A percentile compares a stretch with the other conserved stretches of the same genome.
Conservation (phyloP, 257 asterid genomes). For the Solanum medicagineum region DNA sequence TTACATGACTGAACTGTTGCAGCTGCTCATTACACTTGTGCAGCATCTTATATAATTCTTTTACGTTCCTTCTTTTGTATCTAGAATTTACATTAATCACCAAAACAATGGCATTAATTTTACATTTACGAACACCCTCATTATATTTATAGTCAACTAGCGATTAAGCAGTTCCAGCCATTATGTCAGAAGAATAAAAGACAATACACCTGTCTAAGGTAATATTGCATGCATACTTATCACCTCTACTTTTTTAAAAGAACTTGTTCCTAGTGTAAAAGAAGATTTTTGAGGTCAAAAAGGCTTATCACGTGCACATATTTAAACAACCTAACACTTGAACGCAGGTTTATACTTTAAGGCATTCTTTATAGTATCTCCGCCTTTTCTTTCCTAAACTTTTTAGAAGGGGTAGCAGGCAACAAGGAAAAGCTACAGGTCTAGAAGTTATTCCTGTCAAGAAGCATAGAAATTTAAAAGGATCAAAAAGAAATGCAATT, state of each 20-base stretch:
- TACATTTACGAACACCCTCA: neutral
- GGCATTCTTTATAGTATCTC: neutral
- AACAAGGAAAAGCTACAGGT: neutral
- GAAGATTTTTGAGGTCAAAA: neutral
- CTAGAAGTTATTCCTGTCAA: neutral
- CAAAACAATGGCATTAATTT: neutral
- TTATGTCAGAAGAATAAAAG: neutral
- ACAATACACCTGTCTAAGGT: neutral
- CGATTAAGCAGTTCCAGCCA: neutral
- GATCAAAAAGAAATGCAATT: neutral
- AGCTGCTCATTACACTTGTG: conserved; percentile 93
- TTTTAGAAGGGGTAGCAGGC: neutral
- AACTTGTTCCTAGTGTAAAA: neutral
- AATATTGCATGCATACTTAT: neutral
- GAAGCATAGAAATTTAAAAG: neutral
- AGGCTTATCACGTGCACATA: neutral
- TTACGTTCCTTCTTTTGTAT: conserved; percentile 60
- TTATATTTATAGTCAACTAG: neutral
- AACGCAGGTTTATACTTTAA: neutral
- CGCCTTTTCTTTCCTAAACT: neutral
- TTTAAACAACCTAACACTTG: neutral
- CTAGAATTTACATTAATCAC: conserved; percentile 22
- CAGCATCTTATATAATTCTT: conserved; percentile 75
- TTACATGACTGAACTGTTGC: conserved; percentile 92
- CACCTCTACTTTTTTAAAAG: neutral